phyloP scores from a whole-genome alignment of 75 land plant genomes.

The Pinus taeda region DNA sequence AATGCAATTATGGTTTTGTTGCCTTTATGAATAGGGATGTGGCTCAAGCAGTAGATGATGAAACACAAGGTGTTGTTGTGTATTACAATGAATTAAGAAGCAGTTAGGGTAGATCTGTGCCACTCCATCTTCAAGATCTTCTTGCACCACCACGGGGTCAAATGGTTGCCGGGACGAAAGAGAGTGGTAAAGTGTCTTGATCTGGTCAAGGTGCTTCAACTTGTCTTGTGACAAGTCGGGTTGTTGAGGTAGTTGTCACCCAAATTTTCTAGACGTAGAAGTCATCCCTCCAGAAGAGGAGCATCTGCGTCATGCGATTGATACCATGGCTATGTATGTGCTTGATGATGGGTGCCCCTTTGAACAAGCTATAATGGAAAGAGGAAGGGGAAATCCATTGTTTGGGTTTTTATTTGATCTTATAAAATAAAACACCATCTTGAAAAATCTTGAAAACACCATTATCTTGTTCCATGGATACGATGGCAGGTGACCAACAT shows the following conservation, averaged over 20 bases:
- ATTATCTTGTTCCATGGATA: no score
- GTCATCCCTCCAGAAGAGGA: constrained; percentile 48
- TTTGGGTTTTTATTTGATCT: constrained; percentile 53
- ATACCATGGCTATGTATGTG: constrained; percentile 55
- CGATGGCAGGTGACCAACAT: no score
- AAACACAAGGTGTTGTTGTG: constrained; percentile 41
- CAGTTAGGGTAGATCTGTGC: no score
- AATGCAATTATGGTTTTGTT: constrained; percentile 61
- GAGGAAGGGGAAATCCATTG: constrained; percentile 41
- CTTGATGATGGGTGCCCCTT: constrained; percentile 60
- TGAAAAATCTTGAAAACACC: no score
- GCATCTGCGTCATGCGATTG: constrained; percentile 49
- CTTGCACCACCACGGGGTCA: no score
- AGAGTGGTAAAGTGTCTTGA: no score
- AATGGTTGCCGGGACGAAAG: no score
- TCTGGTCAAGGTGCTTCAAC: no score
- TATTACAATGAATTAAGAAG: no score
- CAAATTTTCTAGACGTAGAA: constrained; percentile 54
- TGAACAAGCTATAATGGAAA: constrained; percentile 63
- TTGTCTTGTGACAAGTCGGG: no score
- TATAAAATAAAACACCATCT: no score
- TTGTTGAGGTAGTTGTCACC: constrained; percentile 24
- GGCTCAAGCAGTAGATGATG: constrained; percentile 58
- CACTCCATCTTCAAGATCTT: no score
- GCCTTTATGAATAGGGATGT: constrained; percentile 53